A percentile compares a stretch with the other conserved stretches of the same genome.
These are phyloP conservation scores for Pleurotus sapidus DNA, from an alignment of 768 basidiomycete genomes.

Conservation along the genomic window DNA sequence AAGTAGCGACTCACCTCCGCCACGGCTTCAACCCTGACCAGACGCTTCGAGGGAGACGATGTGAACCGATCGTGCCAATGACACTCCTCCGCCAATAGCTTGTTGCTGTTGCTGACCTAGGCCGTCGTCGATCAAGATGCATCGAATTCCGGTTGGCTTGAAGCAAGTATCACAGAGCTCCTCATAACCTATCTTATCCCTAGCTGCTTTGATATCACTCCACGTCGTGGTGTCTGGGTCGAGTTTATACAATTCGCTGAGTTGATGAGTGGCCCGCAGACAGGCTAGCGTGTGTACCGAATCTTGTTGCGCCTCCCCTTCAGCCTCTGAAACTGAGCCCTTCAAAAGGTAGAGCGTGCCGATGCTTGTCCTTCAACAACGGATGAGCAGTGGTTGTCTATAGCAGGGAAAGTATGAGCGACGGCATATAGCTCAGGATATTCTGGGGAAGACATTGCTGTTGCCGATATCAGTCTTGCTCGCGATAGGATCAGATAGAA, in stretches of 20 bases:
- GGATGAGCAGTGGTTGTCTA: conserved; percentile 85
- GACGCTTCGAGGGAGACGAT: conserved; percentile 47
- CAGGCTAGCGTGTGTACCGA: conserved; percentile 56
- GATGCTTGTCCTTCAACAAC: conserved; percentile 46
- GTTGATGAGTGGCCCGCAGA: conserved; percentile 53
- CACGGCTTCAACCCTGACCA: conserved; percentile 65
- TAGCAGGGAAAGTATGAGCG: conserved; percentile 45
- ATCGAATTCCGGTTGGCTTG: conserved; percentile 55
- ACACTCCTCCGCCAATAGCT: conserved; percentile 40
- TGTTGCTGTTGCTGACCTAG: conserved; percentile 44
- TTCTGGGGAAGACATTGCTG: not conserved
- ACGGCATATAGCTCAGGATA: conserved; percentile 20
- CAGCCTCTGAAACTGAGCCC: conserved; percentile 65
- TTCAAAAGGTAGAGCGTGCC: conserved; percentile 53
- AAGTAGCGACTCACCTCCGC: conserved; percentile 54
- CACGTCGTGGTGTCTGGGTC: conserved; percentile 37
- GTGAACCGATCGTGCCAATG: conserved; percentile 66
- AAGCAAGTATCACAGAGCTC: conserved; percentile 58
- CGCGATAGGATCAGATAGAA: not conserved
- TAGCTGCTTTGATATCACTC: conserved; percentile 53
- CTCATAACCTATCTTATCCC: conserved; percentile 44
- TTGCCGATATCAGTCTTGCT: not conserved
- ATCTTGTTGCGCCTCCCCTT: conserved; percentile 50
- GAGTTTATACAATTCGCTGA: conserved; percentile 50
- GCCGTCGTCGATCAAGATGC: conserved; percentile 74